A percentile compares a stretch with the other conserved stretches of the same genome.
These are phyloP conservation scores for Urostyla sp. DNA, from an alignment of 73 alveolate species.

Conservation along the genomic window DNA sequence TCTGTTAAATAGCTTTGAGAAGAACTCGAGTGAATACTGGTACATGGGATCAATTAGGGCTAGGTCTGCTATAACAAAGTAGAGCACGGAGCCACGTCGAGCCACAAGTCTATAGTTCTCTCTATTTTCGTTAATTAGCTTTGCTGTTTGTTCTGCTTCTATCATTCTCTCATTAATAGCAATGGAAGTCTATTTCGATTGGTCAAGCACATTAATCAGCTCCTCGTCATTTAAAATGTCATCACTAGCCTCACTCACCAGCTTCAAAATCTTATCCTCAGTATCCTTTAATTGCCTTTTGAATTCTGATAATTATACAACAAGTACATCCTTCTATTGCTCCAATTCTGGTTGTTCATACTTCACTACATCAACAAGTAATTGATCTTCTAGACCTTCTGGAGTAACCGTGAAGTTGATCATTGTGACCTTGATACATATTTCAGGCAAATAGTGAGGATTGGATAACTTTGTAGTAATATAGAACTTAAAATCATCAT, in stretches of 20 bases:
- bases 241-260: slow-evolving; percentile 97
- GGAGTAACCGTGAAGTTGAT: slow-evolving; percentile 99
- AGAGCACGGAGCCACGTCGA: slow-evolving; percentile 98
- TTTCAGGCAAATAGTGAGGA: slow-evolving; percentile 99
- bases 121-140: slow-evolving; percentile 90
- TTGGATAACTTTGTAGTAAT: slow-evolving; percentile 99
- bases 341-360: slow-evolving; percentile 99
- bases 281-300: slow-evolving; percentile 95
- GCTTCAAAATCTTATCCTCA: slow-evolving; percentile 89
- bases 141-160: slow-evolving; percentile 98
- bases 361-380: slow-evolving; percentile 98
- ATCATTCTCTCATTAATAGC: slow-evolving; percentile 95
- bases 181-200: slow-evolving; percentile 91
- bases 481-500: slow-evolving; percentile 95
- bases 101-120: slow-evolving; percentile 97
- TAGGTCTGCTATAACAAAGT: slow-evolving; percentile 97
- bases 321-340: slow-evolving; percentile 95
- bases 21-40: slow-evolving; percentile 99
- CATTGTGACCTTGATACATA: slow-evolving; percentile 99
- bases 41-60: slow-evolving; percentile 98
- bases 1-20: slow-evolving; percentile 96
- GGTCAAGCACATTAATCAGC: slow-evolving; percentile 96
- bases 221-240: slow-evolving; percentile 98
- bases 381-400: slow-evolving; percentile 99
- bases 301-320: slow-evolving; percentile 95